Evolutionary conservation across 441 rosid genomes (phyloP).

Genomic region (Pelargonium cotyledonis): DNA sequence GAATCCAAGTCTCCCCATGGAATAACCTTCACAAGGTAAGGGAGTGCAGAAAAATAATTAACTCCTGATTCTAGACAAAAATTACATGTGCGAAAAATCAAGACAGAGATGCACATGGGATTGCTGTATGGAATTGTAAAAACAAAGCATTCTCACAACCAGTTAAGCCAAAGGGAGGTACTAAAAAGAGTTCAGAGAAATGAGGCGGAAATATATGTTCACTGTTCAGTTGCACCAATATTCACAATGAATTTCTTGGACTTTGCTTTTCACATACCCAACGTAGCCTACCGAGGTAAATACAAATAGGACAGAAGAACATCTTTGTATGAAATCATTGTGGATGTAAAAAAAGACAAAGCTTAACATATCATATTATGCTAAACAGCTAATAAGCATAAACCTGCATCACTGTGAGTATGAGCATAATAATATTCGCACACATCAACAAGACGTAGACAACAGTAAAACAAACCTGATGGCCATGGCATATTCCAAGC

Average conservation of each 20-base stretch:
- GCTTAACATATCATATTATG: not conserved
- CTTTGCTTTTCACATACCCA: too few species aligned
- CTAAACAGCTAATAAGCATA: not conserved
- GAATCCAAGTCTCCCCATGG: slow-evolving; percentile 98
- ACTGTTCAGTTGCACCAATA: too few species aligned
- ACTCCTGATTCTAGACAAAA: not conserved
- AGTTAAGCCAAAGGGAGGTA: not conserved
- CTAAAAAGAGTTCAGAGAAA: too few species aligned
- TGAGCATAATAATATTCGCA: not conserved
- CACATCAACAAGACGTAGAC: not conserved
- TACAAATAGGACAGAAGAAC: too few species aligned
- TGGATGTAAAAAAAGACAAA: not conserved
- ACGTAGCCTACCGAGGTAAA: too few species aligned
- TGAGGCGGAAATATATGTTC: too few species aligned
- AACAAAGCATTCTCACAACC: not conserved
- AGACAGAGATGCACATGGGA: not conserved
- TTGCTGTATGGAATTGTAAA: not conserved
- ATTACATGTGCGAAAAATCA: not conserved
- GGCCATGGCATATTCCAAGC: slow-evolving; percentile 89
- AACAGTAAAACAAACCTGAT: slow-evolving; percentile 53
- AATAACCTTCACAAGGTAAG: slow-evolving; percentile 45
- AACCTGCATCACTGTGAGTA: not conserved
- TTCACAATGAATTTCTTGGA: too few species aligned
- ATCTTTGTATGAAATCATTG: not conserved
- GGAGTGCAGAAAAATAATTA: slow-evolving; percentile 3